Base-by-base conservation (phyloP, 1,284 basidiomycete genomes). In the Rugosomyces carneus region DNA sequence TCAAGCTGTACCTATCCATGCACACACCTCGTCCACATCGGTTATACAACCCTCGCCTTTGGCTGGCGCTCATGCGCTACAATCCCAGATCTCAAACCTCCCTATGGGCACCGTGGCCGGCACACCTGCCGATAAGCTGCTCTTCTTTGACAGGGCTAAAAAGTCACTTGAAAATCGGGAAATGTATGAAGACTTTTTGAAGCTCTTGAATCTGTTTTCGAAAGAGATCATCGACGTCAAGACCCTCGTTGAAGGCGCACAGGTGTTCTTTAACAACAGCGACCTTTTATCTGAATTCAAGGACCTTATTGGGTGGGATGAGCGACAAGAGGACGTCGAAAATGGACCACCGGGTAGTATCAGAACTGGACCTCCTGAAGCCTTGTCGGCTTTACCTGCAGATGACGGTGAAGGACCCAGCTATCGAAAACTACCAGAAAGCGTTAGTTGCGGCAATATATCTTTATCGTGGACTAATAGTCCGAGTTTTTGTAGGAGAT, bases 81-180 rank as follows among this genome's bases (percentile, higher is more conserved):
- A 57, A 41, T 48, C 53, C 24, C 55, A 59, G 40, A 54, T 57
- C 51, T 42, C 59, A 21, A 51, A 65, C 49, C 58, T 61, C 48
- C 39, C 57, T 34, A 48, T 56, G 46, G 60, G 62, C 10, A 64
- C 63, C 45, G 54, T 71, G 71, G 48, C 76, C 13, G 63, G 62
- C 23, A 53, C 80, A 1, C 75, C 84, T 2, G 78, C 84, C n/a
- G 89, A 93, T 53, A 93, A 96, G 60, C 77, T 95, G 19, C 72
- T 88, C 10, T 98, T 98, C 75, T 98, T 98, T 60, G 93, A 98
- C 61, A 82, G 89, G 42, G 89, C 93, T 63, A 87, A 85, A 68
- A 89, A 86, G 59, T 75, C 80, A 44, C 73, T 94, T 39, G 90
- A 93, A 61, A 87, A 85, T 65, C 81, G 86, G 47, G 80, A 88